phyloP scores from a whole-genome alignment of 2,329 filamentous ascomycete species.

The Claviceps fusiformis region DNA sequence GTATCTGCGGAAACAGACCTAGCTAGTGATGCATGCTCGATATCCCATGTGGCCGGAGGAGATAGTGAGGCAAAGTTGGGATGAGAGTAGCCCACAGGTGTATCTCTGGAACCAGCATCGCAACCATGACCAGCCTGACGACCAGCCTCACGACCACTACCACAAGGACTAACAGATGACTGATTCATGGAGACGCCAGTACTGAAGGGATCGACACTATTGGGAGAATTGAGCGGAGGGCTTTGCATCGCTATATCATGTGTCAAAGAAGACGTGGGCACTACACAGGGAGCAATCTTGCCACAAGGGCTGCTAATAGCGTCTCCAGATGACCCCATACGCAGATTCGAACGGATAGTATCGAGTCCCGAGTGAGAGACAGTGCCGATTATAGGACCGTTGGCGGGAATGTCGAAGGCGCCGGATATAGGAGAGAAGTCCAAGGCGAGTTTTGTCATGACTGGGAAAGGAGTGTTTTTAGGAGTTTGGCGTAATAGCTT shows the following conservation, averaged over 20 bases:
- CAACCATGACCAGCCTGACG: not conserved
- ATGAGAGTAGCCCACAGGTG: not conserved
- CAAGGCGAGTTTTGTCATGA: slow-evolving; percentile 27
- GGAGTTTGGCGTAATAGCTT: too few relatives aligned
- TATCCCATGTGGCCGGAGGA: slow-evolving; percentile 3
- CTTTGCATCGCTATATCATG: not conserved
- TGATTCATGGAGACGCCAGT: not conserved
- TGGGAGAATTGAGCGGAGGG: not conserved
- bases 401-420: slow-evolving; percentile 16
- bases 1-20: slow-evolving; percentile 18
- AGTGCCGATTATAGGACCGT: slow-evolving; percentile 10
- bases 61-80: slow-evolving; percentile 5
- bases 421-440: slow-evolving; percentile 30
- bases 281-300: not conserved
- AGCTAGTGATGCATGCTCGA: slow-evolving; percentile 12
- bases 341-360: not conserved
- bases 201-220: not conserved
- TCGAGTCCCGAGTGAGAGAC: slow-evolving; percentile 4
- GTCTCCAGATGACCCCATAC: not conserved
- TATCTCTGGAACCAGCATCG: not conserved
- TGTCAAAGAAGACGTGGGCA: not conserved
- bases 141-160: too few relatives aligned
- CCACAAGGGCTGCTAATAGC: not conserved
- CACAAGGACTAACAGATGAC: not conserved
- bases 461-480: too few relatives aligned